Percentiles rank a stretch among this genome's conserved stretches.
Evolutionary conservation across 179 eudicot species (phyloP).

Genomic region (Spergularia azorica): DNA sequence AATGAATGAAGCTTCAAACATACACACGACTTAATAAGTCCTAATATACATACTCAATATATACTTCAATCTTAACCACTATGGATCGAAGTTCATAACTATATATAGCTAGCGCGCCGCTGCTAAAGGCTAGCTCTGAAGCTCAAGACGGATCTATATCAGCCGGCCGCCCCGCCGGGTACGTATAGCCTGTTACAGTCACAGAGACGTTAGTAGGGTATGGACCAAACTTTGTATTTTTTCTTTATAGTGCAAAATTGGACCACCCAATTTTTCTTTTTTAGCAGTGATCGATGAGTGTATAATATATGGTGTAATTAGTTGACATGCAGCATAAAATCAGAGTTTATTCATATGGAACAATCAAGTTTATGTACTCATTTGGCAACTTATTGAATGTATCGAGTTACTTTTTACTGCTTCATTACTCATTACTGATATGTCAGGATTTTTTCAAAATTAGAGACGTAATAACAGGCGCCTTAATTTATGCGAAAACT

Average conservation of each 20-base stretch:
- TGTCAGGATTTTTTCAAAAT: too few relatives aligned
- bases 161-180: too few relatives aligned
- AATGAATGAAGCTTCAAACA: too few relatives aligned
- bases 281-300: slow-evolving; percentile 19
- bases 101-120: background rate
- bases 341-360: background rate
- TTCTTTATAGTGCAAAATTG: slow-evolving; percentile 21
- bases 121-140: background rate
- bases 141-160: slow-evolving; percentile 17
- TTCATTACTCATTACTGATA: background rate
- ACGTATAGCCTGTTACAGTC: slow-evolving; percentile 10
- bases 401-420: too few relatives aligned
- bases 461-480: too few relatives aligned
- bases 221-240: slow-evolving; percentile 33
- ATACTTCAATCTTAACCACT: too few relatives aligned
- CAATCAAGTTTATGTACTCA: background rate
- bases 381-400: background rate
- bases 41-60: too few relatives aligned
- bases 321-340: slow-evolving; percentile 1
- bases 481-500: background rate
- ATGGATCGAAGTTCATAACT: background rate
- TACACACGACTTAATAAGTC: too few relatives aligned
- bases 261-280: slow-evolving; percentile 32
- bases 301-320: background rate
- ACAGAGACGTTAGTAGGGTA: slow-evolving; percentile 18